Evolutionary conservation across 83 land plant genomes (phyloP), one percentile per base, ranked within the genome.

Genomic region (Isoetes engelmannii): DNA sequence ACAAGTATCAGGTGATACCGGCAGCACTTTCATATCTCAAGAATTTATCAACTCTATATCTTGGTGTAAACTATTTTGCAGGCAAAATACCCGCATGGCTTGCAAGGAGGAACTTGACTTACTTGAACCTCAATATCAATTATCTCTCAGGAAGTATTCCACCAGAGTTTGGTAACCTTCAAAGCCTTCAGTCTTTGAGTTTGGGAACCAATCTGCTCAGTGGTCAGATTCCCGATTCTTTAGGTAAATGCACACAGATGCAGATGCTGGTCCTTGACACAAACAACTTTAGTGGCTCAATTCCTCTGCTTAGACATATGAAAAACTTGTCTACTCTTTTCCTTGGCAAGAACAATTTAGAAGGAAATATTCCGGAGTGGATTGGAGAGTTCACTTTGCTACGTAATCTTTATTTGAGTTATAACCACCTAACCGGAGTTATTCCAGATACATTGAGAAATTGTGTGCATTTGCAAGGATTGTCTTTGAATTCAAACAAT

Each of bases 371-470:
- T 10, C 84, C 84, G 4, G 7, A 56, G 28, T 48, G 45, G 7
- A 20, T 82, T 19, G 57, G 71, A 57, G 67, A 67, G 59, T 47
- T 82, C 48, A 51, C 63, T 17, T 79, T 74, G 15, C 70, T 84
- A 4, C 43, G 75, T 53, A 62, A 73, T n/a, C 57, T 87, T 58
- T 84, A 85, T 7, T 84, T 87, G 55, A 82, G 83, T 51, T 75
- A 74, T 28, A 87, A 87, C 61, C 73, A 74, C 51, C 45, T 87
- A 0, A 69, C 81, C 5, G 90, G 90, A 48, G 78, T 59, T 47
- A 79, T 87, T 53, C 90, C 90, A 3, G 63, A 63, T 47, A 75
- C 74, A 19, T 59, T 87, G 59, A 78, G 50, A 6, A 81, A 85
- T 46, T 55, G 84, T 67, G 81, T 63, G 46, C 77, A 68, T 61